Conservation (phyloP, 1,284 basidiomycete species). For the Ganoderma leucocontextum region DNA sequence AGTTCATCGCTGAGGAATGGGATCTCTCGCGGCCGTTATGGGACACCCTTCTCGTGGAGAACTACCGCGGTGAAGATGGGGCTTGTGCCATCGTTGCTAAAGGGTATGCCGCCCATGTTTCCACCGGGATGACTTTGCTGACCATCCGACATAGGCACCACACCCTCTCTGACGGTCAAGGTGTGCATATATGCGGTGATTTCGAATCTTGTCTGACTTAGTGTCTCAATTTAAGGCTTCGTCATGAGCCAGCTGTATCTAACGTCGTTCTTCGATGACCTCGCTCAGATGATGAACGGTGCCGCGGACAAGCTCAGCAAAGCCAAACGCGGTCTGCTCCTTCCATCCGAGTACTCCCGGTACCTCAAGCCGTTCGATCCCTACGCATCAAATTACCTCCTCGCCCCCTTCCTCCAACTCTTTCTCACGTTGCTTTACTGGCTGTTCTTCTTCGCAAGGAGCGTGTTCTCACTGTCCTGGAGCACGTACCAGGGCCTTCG, state of each 20-base stretch:
- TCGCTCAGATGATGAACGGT: constrained; percentile 33
- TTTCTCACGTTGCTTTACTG: constrained; percentile 38
- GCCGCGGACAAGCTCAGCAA: constrained; percentile 28
- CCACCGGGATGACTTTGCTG: neutral
- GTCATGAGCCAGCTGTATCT: constrained; percentile 43
- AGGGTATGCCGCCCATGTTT: constrained; percentile 31
- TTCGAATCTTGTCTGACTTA: neutral
- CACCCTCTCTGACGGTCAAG: constrained; percentile 40
- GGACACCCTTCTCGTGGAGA: constrained; percentile 41
- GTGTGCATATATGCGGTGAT: constrained; percentile 15
- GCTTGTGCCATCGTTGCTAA: constrained; percentile 39
- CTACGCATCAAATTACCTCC: constrained; percentile 23
- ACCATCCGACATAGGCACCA: constrained; percentile 35
- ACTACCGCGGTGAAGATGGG: constrained; percentile 41
- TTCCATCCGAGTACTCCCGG: constrained; percentile 36
- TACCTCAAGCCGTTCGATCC: constrained; percentile 35
- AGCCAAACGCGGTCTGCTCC: constrained; percentile 33
- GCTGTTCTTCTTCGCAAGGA: constrained; percentile 25
- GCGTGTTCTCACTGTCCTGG: constrained; percentile 35
- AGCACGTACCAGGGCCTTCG: constrained; percentile 38
- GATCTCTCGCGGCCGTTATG: constrained; percentile 40
- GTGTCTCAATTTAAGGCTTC: constrained; percentile 28
- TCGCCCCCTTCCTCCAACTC: constrained; percentile 33
- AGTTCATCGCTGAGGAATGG: constrained; percentile 43
- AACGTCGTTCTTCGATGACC: constrained; percentile 40